Evolutionary conservation across 2,329 filamentous ascomycete genomes (phyloP).

Genomic region (Sphaerulina musiva): DNA sequence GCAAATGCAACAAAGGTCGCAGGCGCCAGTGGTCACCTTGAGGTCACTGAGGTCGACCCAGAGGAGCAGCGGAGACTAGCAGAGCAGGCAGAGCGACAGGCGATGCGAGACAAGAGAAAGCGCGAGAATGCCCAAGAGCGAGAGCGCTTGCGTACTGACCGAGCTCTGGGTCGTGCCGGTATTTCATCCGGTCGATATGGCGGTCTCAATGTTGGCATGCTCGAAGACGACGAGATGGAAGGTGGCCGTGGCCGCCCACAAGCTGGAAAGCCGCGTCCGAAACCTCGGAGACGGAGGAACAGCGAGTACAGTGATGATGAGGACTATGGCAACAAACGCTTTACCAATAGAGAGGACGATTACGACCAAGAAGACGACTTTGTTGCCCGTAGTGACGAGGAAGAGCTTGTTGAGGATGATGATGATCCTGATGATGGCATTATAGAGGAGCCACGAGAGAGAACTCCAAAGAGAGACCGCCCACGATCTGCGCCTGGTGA

Average conservation of each 20-base stretch:
- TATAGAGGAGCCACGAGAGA: conserved; percentile 29
- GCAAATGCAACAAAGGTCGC: conserved; percentile 50
- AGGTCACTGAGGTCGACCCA: conserved; percentile 65
- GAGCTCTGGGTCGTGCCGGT: conserved; percentile 45
- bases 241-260: conserved; percentile 24
- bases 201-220: conserved; percentile 60
- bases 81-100: conserved; percentile 68
- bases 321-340: conserved; percentile 63
- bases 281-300: conserved; percentile 35
- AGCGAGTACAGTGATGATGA: conserved; percentile 63
- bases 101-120: conserved; percentile 52
- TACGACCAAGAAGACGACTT: conserved; percentile 78
- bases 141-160: conserved; percentile 52
- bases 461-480: conserved; percentile 37
- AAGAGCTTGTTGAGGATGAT: conserved; percentile 57
- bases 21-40: conserved; percentile 54
- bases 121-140: conserved; percentile 62
- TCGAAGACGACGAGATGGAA: conserved; percentile 55
- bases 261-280: conserved; percentile 29
- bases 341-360: conserved; percentile 57
- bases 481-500: conserved; percentile 12
- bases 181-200: conserved; percentile 41
- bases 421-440: conserved; percentile 43
- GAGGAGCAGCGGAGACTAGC: conserved; percentile 68
- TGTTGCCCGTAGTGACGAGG: conserved; percentile 68